Evolutionary conservation across 1,139 yeast species (phyloP).

Genomic region (Yarrowia galli): DNA sequence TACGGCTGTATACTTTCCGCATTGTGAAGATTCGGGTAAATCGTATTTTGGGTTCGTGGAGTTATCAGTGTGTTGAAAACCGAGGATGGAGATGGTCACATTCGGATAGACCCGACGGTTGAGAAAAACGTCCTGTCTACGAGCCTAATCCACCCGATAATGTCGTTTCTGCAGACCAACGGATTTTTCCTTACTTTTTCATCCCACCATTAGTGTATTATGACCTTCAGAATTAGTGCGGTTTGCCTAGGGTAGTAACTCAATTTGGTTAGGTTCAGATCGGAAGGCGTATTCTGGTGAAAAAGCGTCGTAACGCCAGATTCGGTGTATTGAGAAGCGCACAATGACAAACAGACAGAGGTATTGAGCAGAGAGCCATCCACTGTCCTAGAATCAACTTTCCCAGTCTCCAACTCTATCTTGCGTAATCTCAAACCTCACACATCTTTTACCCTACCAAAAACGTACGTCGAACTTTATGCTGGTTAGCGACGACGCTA

Average conservation of each 20-base stretch:
- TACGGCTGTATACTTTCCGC: slow-evolving; percentile 29
- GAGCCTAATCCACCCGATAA: not conserved
- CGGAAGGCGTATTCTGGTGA: slow-evolving; percentile 31
- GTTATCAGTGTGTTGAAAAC: not conserved
- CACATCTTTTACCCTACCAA: slow-evolving; percentile 28
- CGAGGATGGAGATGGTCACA: not conserved
- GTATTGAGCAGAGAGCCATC: not conserved
- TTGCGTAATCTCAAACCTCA: not conserved
- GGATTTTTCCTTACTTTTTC: not conserved
- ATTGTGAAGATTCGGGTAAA: slow-evolving; percentile 10
- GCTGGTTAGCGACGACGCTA: slow-evolving; percentile 36
- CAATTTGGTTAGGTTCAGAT: slow-evolving; percentile 20
- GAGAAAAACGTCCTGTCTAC: not conserved
- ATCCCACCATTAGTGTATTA: not conserved
- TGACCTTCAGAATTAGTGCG: slow-evolving; percentile 8
- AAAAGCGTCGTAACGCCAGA: not conserved
- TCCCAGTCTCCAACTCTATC: not conserved
- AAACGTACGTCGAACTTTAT: slow-evolving; percentile 30
- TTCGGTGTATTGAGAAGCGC: not conserved
- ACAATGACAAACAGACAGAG: not conserved
- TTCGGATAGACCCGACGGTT: not conserved
- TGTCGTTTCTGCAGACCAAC: slow-evolving; percentile 8
- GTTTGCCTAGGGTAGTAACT: slow-evolving; percentile 28
- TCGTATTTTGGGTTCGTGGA: slow-evolving; percentile 16
- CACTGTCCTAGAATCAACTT: not conserved